These are phyloP conservation scores for Isoetes taiwanensis DNA, from an alignment of 75 land plant species.

Conservation along the genomic window DNA sequence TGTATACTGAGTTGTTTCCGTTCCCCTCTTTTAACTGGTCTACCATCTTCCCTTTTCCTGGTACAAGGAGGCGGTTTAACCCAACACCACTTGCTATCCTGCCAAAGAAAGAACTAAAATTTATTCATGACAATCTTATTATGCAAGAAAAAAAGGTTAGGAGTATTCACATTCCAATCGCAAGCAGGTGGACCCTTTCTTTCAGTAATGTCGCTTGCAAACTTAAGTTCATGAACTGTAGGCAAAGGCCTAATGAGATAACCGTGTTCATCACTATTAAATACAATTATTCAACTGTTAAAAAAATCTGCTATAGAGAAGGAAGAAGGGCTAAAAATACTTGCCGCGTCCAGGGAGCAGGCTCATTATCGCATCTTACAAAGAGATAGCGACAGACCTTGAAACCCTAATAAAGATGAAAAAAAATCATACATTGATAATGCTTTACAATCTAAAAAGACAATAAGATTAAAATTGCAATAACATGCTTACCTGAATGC, in stretches of 20 bases:
- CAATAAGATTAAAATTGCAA: neutral
- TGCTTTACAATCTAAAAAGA: neutral
- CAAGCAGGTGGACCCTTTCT: slow-evolving; percentile 2
- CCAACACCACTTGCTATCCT: too few species aligned
- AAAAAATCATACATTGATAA: neutral
- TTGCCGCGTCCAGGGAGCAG: slow-evolving; percentile 1
- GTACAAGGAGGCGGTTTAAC: too few species aligned
- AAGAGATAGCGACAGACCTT: neutral
- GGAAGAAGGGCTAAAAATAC: neutral
- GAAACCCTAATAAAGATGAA: neutral
- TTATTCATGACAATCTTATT: neutral
- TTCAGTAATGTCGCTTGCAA: neutral
- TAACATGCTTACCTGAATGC: neutral
- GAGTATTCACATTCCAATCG: too few species aligned
- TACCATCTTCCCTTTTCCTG: neutral
- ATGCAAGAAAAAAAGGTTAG: too few species aligned
- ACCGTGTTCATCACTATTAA: neutral
- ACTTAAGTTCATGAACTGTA: neutral
- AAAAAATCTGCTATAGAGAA: neutral
- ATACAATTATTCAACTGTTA: neutral
- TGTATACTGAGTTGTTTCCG: too few species aligned
- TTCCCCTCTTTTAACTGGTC: too few species aligned
- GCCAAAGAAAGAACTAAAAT: neutral
- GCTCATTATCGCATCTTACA: slow-evolving; percentile 7
- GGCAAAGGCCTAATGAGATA: neutral